Percentiles rank a stretch among this genome's conserved stretches.
phyloP scores from a whole-genome alignment of 2,329 filamentous ascomycete genomes.

The Xylaria sp. region DNA sequence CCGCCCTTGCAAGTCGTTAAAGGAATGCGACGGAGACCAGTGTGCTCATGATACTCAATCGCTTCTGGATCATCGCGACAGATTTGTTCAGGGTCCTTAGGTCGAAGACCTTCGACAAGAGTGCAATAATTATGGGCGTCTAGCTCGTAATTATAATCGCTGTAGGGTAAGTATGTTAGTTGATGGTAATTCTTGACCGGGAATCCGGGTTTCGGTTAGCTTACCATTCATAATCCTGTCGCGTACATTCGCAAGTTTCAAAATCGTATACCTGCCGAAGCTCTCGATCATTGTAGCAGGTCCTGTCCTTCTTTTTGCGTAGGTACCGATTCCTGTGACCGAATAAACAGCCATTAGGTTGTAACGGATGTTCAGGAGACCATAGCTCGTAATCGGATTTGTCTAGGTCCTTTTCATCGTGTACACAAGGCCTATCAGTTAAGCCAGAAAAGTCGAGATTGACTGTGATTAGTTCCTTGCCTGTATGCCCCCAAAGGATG shows the following conservation, averaged over 20 bases:
- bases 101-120: constrained; percentile 77
- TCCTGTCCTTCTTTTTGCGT: constrained; percentile 81
- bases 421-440: constrained; percentile 75
- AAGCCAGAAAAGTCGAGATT: constrained; percentile 91
- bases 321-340: constrained; percentile 90
- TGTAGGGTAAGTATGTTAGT: constrained; percentile 53
- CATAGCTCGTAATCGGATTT: constrained; percentile 83
- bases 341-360: constrained; percentile 85
- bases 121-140: constrained; percentile 79
- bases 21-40: constrained; percentile 89
- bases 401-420: constrained; percentile 66
- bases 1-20: constrained; percentile 88
- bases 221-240: constrained; percentile 92
- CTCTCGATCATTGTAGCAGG: constrained; percentile 84
- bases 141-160: constrained; percentile 93
- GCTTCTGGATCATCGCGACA: constrained; percentile 71
- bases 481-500: constrained; percentile 81
- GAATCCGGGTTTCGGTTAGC: constrained; percentile 45
- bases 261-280: constrained; percentile 78
- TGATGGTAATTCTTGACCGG: constrained; percentile 14
- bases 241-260: constrained; percentile 82
- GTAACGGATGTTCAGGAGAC: constrained; percentile 84
- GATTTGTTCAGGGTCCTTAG: constrained; percentile 62
- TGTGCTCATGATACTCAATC: constrained; percentile 84
- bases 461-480: constrained; percentile 73